phyloP scores from a whole-genome alignment of 345 rosid species.

The Litchi chinensis region DNA sequence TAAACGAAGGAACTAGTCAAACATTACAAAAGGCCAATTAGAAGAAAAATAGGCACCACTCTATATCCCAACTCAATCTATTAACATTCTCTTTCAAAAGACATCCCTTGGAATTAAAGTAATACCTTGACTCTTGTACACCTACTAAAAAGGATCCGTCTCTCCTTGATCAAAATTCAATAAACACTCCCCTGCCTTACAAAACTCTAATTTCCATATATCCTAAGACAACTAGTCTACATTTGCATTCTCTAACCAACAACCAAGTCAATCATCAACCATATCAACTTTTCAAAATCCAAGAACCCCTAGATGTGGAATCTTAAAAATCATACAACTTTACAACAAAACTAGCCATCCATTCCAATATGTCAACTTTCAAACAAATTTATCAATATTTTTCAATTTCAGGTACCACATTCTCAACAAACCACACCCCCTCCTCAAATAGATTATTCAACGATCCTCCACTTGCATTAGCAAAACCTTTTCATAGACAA shows the following conservation, averaged over 20 bases:
- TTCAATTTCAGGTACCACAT: background rate
- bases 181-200: background rate
- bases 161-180: background rate
- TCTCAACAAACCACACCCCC: background rate
- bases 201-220: background rate
- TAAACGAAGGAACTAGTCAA: slow-evolving; percentile 1
- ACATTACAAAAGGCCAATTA: slow-evolving; percentile 2
- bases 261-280: background rate
- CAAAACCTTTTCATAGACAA: background rate
- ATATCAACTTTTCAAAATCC: background rate
- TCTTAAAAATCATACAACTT: background rate
- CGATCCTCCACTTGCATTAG: background rate
- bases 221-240: background rate
- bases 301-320: background rate
- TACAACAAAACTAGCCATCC: background rate
- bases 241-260: background rate
- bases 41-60: slow-evolving; percentile 9
- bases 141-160: background rate
- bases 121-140: background rate
- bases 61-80: background rate
- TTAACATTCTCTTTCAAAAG: background rate
- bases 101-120: background rate
- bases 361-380: background rate
- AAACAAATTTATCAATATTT: background rate
- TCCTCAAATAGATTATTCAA: background rate